Base-by-base conservation (phyloP, 169 alveolate genomes). In the Eimeria sp. region DNA sequence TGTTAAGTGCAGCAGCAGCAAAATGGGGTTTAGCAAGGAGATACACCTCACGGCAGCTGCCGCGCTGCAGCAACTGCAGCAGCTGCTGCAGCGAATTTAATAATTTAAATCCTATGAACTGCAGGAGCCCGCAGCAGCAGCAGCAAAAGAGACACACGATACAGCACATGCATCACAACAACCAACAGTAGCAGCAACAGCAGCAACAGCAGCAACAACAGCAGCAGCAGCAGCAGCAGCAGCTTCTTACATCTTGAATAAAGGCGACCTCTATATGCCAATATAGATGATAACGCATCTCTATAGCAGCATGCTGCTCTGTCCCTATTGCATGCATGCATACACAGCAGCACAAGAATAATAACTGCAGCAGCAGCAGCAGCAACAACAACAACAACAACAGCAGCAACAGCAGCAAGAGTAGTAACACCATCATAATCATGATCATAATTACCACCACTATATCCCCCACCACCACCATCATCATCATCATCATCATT, bases 41-140 rank as follows among this genome's bases (percentile, higher is more conserved):
- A 43, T 76, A 76, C 63, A 76, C 87, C 63, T 76, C 87, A 0
- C 87, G 58, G 87, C 87, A 76, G 63, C 87, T 43, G 87, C 87
- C 87, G 63, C 67, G 67, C 67, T 25, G 67, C 67, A 58, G 67
- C 87, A 76, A 63, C 87, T 76, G 87, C 87, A 76, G 87, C 87
- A 76, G 87, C 87, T 76, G 87, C 87, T 76, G 87, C 87, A 76
- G 87, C n/a, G 87, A 76, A n/a, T 76, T 76, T 9, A 76, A 30
- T 40, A 76, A n/a, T 30, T 18, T 76, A 43, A 76, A 76, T 10
- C 87, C 87, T 3, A 76, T 10, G 16, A 76, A 45, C 87, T 76
- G 87, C 87, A 76, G 58, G n/a, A n/a, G n/a, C n/a, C n/a, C n/a
- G 76, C 49, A 76, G 63, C 87, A 76, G 63, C 63, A 76, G 16